Evolutionary conservation across 768 basidiomycete genomes (phyloP), one percentile per base, ranked within the genome.

Genomic region (Baorangia bicolor): DNA sequence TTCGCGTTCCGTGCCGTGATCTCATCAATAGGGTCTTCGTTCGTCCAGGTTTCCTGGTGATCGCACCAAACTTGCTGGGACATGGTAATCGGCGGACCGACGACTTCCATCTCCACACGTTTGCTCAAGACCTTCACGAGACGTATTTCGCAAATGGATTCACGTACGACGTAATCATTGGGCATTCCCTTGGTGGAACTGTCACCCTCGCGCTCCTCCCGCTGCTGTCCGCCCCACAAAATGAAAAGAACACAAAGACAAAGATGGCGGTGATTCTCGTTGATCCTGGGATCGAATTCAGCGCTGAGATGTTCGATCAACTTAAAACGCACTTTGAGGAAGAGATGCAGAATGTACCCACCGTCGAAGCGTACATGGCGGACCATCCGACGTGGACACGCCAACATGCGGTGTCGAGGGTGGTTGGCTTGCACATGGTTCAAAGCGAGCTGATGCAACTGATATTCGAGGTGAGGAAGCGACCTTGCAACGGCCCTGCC

Each of bases 51-150:
- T 62, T 50, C 45, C 42, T 60, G 4, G 62, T 64, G 41, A 57
- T 23, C n/a, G 63, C 60, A 11, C 64, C 63, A 2, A 57, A 64
- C 49, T n/a, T 64, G 49, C 41, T 61, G 2, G 59, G 59, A 9
- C 63, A 64, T 16, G 59, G 63, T 14, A 23, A 51, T 20, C 58
- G 63, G 16, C 35, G 23, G 10, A n/a, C 44, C 27, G 37, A 46
- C 9, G 51, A 64, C 23, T 62, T 65, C 13, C 59, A 39, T 23
- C 25, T 65, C 14, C 27, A 28, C 5, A 46, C 49, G 18, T 35
- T 65, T 21, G 55, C 60, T 25, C 49, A 51, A 16, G 64, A 62
- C 42, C 49, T 65, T 13, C 45, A 53, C 23, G 34, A 51, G 33
- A 50, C 59, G 8, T 65, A 65, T 45, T 54, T 65, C 30, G 38